A percentile compares a stretch with the other conserved stretches of the same genome.
Evolutionary conservation across 768 basidiomycete genomes (phyloP).

Genomic region (Russula abietina): DNA sequence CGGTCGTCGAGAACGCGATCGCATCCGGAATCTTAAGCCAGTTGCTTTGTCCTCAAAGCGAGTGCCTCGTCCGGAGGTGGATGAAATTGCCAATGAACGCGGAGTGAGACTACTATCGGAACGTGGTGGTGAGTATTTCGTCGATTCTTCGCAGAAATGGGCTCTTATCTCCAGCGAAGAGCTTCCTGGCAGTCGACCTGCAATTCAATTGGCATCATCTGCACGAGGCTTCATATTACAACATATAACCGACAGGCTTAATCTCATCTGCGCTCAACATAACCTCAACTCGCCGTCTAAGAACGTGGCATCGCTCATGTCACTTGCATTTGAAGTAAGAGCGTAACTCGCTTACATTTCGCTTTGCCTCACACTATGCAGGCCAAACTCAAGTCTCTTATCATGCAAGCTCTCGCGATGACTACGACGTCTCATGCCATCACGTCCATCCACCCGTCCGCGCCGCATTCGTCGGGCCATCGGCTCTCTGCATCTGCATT

Average conservation of each 20-base stretch:
- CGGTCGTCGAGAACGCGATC: constrained; percentile 70
- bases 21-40: constrained; percentile 48
- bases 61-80: constrained; percentile 43
- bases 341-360: background rate
- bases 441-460: constrained; percentile 63
- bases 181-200: constrained; percentile 62
- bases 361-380: constrained; percentile 28
- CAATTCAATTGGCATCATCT: constrained; percentile 67
- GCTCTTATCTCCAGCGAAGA: constrained; percentile 36
- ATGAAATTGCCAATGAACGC: constrained; percentile 67
- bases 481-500: constrained; percentile 65
- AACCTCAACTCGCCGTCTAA: constrained; percentile 56
- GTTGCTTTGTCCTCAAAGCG: constrained; percentile 39
- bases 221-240: constrained; percentile 68
- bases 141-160: background rate
- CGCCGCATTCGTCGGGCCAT: constrained; percentile 32
- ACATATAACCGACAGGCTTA: constrained; percentile 73
- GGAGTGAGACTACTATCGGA: constrained; percentile 60
- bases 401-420: constrained; percentile 71
- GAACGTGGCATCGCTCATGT: constrained; percentile 60
- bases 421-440: constrained; percentile 73
- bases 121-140: constrained; percentile 48
- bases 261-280: constrained; percentile 76
- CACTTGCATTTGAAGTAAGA: constrained; percentile 69
- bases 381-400: constrained; percentile 80